These are phyloP conservation scores for Orbilia brochopaga DNA, from an alignment of 2,329 filamentous ascomycete genomes.

Conservation along the genomic window DNA sequence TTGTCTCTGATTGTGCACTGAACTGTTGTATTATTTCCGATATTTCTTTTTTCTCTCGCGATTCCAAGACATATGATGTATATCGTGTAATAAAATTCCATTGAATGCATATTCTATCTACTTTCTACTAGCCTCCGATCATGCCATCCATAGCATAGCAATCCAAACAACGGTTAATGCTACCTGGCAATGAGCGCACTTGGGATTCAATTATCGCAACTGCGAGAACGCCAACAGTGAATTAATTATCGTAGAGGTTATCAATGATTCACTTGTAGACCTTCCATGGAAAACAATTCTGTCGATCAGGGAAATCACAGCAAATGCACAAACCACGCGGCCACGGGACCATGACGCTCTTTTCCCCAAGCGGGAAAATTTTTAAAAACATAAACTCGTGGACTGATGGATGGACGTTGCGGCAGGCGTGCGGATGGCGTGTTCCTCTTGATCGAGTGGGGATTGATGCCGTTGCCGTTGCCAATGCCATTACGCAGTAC, in stretches of 20 bases:
- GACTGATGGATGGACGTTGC: neutral
- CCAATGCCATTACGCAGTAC: too few relatives aligned
- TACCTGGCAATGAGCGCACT: too few relatives aligned
- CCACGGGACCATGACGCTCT: constrained; percentile 40
- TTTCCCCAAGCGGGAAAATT: constrained; percentile 25
- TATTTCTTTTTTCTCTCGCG: neutral
- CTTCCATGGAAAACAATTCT: constrained; percentile 11
- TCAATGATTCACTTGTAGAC: neutral
- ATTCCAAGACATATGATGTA: neutral
- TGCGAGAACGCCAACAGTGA: neutral
- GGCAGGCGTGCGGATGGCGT: constrained; percentile 1
- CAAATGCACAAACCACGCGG: constrained; percentile 6
- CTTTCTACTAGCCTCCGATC: neutral
- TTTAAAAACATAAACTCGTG: too few relatives aligned
- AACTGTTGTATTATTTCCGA: neutral
- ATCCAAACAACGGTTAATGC: too few relatives aligned
- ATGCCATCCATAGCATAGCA: neutral
- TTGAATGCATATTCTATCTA: too few relatives aligned
- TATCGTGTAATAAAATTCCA: neutral
- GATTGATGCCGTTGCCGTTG: neutral
- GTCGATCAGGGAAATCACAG: neutral
- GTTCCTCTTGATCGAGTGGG: neutral
- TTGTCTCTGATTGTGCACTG: neutral
- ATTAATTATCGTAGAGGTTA: neutral
- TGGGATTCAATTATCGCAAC: neutral